These are phyloP conservation scores for Cladosporium austrohemisphaericum DNA, from an alignment of 2,329 filamentous ascomycete genomes.

Conservation along the genomic window DNA sequence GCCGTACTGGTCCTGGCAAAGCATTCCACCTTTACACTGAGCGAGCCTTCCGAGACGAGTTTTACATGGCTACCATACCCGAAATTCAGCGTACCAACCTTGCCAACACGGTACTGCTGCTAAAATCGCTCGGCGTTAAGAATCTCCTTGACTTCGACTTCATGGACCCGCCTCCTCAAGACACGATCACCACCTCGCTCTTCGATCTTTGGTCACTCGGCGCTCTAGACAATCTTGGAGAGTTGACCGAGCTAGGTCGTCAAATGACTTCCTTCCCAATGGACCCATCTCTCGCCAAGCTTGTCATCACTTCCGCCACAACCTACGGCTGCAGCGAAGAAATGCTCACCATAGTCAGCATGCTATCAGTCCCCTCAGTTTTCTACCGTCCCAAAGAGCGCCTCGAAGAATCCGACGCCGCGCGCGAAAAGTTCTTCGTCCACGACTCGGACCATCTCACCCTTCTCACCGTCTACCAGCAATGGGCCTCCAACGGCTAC, in stretches of 20 bases:
- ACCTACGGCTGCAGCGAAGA: slow-evolving; percentile 88
- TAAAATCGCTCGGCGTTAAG: slow-evolving; percentile 92
- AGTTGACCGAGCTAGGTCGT: slow-evolving; percentile 78
- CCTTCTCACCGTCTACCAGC: slow-evolving; percentile 89
- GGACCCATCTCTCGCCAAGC: slow-evolving; percentile 92
- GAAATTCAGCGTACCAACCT: slow-evolving; percentile 97
- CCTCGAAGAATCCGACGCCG: slow-evolving; percentile 91
- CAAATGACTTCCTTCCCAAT: slow-evolving; percentile 98
- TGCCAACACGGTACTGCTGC: slow-evolving; percentile 85
- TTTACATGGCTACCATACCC: slow-evolving; percentile 94
- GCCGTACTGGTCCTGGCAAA: slow-evolving; percentile 90
- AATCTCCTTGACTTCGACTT: slow-evolving; percentile 97
- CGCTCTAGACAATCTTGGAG: slow-evolving; percentile 87
- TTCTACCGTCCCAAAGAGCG: slow-evolving; percentile 97
- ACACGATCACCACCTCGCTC: slow-evolving; percentile 93
- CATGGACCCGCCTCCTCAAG: slow-evolving; percentile 97
- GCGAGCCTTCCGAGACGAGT: slow-evolving; percentile 88
- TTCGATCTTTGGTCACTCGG: slow-evolving; percentile 97
- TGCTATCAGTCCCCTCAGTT: slow-evolving; percentile 93
- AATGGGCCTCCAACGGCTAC: slow-evolving; percentile 88
- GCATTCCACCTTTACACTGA: slow-evolving; percentile 93
- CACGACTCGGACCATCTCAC: slow-evolving; percentile 96
- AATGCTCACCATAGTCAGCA: slow-evolving; percentile 96
- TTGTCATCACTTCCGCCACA: slow-evolving; percentile 78
- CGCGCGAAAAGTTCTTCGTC: slow-evolving; percentile 96